Evolutionary conservation across 352 stramenopile genomes (phyloP).

Genomic region (Lagenidium sp.): DNA sequence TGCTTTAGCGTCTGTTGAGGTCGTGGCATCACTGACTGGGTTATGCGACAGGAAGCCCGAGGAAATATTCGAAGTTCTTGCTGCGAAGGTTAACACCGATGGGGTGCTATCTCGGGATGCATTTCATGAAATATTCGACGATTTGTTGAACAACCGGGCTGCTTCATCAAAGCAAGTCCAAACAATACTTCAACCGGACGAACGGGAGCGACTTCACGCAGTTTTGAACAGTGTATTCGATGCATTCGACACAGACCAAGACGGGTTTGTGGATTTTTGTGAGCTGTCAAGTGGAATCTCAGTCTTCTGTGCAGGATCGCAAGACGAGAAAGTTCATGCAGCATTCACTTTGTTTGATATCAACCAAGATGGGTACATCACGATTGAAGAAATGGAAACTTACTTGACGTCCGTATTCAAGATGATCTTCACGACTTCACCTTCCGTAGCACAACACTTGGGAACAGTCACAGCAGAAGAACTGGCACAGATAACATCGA

Average conservation of each 20-base stretch:
- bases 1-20: conserved; percentile 38
- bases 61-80: conserved; percentile 81
- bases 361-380: conserved; percentile 82
- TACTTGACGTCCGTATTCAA: conserved; percentile 81
- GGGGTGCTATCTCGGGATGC: conserved; percentile 55
- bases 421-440: conserved; percentile 70
- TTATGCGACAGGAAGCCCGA: conserved; percentile 37
- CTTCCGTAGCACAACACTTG: conserved; percentile 27
- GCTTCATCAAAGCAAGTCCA: no score
- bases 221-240: conserved; percentile 66
- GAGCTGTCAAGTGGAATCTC: conserved; percentile 79
- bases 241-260: conserved; percentile 64
- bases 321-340: conserved; percentile 74
- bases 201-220: conserved; percentile 24
- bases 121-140: conserved; percentile 66
- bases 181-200: no score
- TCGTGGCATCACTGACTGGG: conserved; percentile 46
- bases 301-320: conserved; percentile 65
- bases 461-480: conserved; percentile 51
- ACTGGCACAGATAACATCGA: conserved; percentile 56
- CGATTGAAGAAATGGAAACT: conserved; percentile 74
- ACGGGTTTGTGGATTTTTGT: conserved; percentile 82
- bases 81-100: conserved; percentile 73
- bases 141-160: conserved; percentile 22
- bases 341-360: conserved; percentile 85